Evolutionary conservation across 2,329 filamentous ascomycete genomes (phyloP), one percentile per base, ranked within the genome.

Genomic region (Ceratocystis cacaofunesta): DNA sequence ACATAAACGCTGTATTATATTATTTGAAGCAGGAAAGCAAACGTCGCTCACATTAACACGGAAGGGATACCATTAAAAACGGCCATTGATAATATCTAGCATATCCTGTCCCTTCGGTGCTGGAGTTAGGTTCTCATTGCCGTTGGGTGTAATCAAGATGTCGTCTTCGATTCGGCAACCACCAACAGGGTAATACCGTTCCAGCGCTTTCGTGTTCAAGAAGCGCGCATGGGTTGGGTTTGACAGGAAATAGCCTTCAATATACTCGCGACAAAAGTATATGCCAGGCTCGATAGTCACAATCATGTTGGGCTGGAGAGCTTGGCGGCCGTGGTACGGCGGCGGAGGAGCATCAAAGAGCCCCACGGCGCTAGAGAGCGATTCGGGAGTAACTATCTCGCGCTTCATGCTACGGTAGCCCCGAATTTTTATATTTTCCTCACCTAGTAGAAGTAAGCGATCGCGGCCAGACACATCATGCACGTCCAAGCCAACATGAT

Each of bases 131-230:
- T 95, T 95, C 75, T 96, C 91, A 71, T 85, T 85, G 0, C 92
- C 91, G 28, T 82, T 78, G 68, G 87, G 79, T 1, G 88, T 94
- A 61, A 97, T 85, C 25, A 94, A 78, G 48, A 97, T 82, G 73
- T 92, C 89, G 72, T 97, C 91, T 76, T 99, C 94, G 68, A 97
- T 95, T 60, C 94, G 83, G 30, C 96, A 90, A 43, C 94, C 94
- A 17, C 92, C 94, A 0, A 97, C 86, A 30, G 76, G 77, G 78
- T 89, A 92, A 73, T 88, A 92, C 68, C 77, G 78, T 68, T 85
- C 83, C 61, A 94, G 75, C 4, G 86, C 80, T 4, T 79, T 77
- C 69, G 77, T 76, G 74, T 92, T 81, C 71, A 94, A 86, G 70
- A 82, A 88, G 67, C 79, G 78, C 48, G 79, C 77, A 72, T 87